Conservation (phyloP, 257 asterid species). For the Solanum neorickii region DNA sequence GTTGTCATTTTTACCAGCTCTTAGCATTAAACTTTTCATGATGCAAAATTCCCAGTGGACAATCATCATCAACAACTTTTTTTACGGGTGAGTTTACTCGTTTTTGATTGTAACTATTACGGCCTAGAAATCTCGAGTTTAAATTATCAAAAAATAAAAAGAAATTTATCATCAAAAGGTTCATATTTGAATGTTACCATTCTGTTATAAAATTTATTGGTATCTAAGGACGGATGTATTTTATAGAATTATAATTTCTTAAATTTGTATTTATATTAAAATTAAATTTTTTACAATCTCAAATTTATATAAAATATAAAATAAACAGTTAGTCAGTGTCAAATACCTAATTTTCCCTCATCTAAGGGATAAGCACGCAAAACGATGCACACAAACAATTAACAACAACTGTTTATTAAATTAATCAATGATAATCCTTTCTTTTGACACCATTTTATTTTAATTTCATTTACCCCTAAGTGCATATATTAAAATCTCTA, state of each 20-base stretch:
- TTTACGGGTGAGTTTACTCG: background rate
- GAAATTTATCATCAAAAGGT: background rate
- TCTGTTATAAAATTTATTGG: background rate
- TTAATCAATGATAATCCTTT: background rate
- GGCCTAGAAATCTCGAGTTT: accelerated
- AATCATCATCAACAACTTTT: background rate
- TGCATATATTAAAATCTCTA: background rate
- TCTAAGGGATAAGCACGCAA: background rate
- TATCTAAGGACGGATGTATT: background rate
- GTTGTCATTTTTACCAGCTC: background rate
- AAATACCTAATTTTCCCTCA: background rate
- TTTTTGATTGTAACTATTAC: background rate
- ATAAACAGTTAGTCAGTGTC: background rate
- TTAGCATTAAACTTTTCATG: background rate
- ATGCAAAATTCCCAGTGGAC: background rate
- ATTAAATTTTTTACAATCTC: background rate
- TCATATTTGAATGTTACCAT: no score
- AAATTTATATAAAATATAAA: background rate
- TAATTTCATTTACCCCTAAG: background rate
- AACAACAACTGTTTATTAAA: background rate
- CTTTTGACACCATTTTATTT: background rate
- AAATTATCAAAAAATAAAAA: background rate
- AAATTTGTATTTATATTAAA: background rate
- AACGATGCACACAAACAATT: background rate
- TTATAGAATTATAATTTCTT: background rate